Evolutionary conservation across 495 filamentous ascomycete species (phyloP).

Genomic region (Copromyces sp.): DNA sequence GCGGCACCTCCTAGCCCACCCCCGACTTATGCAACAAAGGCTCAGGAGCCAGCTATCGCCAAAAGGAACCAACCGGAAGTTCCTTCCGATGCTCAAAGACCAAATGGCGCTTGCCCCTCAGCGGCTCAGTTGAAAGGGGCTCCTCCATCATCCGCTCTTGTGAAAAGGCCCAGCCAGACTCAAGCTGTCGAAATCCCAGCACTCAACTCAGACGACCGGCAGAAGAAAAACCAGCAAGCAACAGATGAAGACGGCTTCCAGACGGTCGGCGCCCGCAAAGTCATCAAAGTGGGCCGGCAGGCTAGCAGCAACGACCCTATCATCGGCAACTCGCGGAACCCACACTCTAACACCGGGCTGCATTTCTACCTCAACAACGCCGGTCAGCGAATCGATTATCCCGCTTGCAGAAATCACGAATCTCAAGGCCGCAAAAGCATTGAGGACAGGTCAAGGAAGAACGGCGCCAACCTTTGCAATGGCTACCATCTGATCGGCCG

Average conservation of each 20-base stretch:
- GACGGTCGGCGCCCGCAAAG: constrained; percentile 1
- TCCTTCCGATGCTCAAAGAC: neutral
- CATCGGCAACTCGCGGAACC: constrained; percentile 14
- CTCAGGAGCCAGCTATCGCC: neutral
- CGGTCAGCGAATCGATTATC: constrained; percentile 25
- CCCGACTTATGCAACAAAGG: neutral
- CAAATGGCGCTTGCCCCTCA: no score
- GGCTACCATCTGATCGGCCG: constrained; percentile 19
- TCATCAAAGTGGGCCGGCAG: constrained; percentile 11
- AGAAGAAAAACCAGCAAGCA: neutral
- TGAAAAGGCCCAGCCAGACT: neutral
- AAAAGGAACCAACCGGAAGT: neutral
- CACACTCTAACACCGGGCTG: constrained; percentile 2
- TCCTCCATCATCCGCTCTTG: neutral
- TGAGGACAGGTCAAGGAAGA: constrained; percentile 14
- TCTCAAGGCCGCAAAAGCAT: constrained; percentile 9
- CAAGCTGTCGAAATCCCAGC: neutral
- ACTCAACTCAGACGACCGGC: neutral
- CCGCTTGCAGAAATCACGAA: constrained; percentile 15
- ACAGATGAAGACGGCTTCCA: neutral
- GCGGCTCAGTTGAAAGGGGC: neutral
- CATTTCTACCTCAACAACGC: constrained; percentile 22
- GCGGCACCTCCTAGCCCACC: neutral
- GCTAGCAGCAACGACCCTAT: neutral
- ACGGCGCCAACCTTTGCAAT: constrained; percentile 27